Base-by-base conservation (phyloP, 148 eudicot species). In the Rhododendron simsii region DNA sequence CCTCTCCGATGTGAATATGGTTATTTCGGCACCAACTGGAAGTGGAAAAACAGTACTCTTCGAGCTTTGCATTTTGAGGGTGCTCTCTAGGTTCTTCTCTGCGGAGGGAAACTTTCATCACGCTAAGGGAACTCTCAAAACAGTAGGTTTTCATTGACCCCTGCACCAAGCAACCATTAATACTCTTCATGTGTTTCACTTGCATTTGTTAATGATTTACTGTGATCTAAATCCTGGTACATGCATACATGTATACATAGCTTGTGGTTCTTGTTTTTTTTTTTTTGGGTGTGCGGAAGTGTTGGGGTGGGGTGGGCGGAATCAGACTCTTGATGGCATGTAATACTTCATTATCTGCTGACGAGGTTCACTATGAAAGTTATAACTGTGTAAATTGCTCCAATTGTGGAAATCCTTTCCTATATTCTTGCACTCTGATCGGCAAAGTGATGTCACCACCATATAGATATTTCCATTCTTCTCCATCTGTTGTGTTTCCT, bases 21-120 rank as follows among this genome's bases (percentile, higher is more conserved):
- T 95, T 53, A 88, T 97, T 84, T 95, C 99, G 82, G 99, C 98
- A 81, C 99, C 99, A 84, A 97, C 99, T 90, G 99, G 99, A 87
- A 97, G 99, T 88, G 99, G 99, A 7, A 97, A 97, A 88, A 97
- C 98, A 21, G 99, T 95, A 82, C 96, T 97, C 18, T 97, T 97
- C 86, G 99, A 97, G 92, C 90, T 97, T 84, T 97, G 98, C 91
- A 95, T 97, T 85, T 90, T 97, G 90, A 94, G 96, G 93, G 93
- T 95, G 89, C 96, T 97, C 75, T 94, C 98, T 75, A 95, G 91
- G 92, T 95, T 92, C 87, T 93, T 97, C 85, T 92, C 95, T 80
- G 84, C 88, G 35, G 96, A 95, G 47, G 99, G 96, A 89, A 94
- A 87, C 85, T 93, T 97, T 87, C 61, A 74, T 76, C 99, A 89